Conservation (phyloP, 352 stramenopile species). For the Globisporangium solare region DNA sequence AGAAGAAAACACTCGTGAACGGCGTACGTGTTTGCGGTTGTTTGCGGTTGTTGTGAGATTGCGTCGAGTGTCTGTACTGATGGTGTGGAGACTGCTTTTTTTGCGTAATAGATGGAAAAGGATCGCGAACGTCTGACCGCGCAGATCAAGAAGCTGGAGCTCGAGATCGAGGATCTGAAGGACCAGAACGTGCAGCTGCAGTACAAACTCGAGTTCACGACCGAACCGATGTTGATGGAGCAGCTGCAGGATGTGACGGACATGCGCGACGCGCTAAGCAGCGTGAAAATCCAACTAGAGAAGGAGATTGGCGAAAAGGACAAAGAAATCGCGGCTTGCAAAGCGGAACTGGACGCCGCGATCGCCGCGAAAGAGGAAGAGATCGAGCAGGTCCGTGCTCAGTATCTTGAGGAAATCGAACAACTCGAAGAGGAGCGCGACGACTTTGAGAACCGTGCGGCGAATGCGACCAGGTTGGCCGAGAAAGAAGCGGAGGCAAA, state of each 20-base stretch:
- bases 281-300: slow-evolving; percentile 67
- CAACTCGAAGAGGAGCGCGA: slow-evolving; percentile 31
- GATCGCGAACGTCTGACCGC: slow-evolving; percentile 45
- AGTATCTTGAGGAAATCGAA: slow-evolving; percentile 36
- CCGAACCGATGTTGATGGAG: slow-evolving; percentile 79
- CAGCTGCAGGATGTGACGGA: slow-evolving; percentile 74
- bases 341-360: slow-evolving; percentile 21
- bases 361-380: slow-evolving; percentile 32
- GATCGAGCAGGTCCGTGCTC: slow-evolving; percentile 24
- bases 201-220: slow-evolving; percentile 81
- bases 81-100: not conserved
- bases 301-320: slow-evolving; percentile 67
- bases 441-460: slow-evolving; percentile 27
- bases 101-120: slow-evolving; percentile 62
- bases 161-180: slow-evolving; percentile 61
- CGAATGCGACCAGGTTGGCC: slow-evolving; percentile 22
- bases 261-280: slow-evolving; percentile 70
- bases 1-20: slow-evolving; percentile 83
- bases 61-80: not conserved
- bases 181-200: slow-evolving; percentile 82
- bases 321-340: slow-evolving; percentile 33
- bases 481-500: slow-evolving; percentile 24
- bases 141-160: slow-evolving; percentile 41
- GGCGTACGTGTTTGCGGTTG: too few species aligned
- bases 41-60: not conserved